Conservation (phyloP, 139 green algal genomes). For the Monoraphidium neglectum region DNA sequence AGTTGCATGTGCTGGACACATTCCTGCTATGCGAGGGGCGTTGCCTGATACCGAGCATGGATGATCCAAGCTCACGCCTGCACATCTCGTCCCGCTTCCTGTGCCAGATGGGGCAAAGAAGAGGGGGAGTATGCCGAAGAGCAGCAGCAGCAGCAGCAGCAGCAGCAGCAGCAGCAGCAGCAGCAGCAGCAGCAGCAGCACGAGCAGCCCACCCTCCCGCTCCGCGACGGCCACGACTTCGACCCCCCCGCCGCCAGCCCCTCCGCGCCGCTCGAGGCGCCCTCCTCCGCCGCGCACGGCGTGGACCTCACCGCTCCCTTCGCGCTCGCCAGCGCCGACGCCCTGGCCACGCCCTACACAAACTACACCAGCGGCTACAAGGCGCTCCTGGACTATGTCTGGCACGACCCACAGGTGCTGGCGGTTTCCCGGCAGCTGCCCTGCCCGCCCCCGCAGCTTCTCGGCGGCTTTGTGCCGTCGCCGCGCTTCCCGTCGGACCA, state of each 20-base stretch:
- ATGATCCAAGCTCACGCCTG: no score
- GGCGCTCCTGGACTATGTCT: slow-evolving; percentile 23
- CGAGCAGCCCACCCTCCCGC: background rate
- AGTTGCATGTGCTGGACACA: no score
- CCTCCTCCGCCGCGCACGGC: slow-evolving; percentile 30
- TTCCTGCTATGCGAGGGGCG: no score
- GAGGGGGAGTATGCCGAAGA: slow-evolving; percentile 33
- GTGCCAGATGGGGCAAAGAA: slow-evolving; percentile 23
- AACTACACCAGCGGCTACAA: slow-evolving; percentile 89
- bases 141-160: slow-evolving; percentile 26
- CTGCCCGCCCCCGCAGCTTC: slow-evolving; percentile 49
- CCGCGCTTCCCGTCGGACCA: slow-evolving; percentile 85
- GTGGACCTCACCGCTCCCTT: slow-evolving; percentile 60
- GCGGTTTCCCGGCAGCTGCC: slow-evolving; percentile 45
- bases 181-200: slow-evolving; percentile 24
- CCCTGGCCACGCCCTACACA: slow-evolving; percentile 71
- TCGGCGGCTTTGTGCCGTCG: slow-evolving; percentile 74
- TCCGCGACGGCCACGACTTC: slow-evolving; percentile 39
- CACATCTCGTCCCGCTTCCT: no score
- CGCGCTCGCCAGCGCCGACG: slow-evolving; percentile 58
- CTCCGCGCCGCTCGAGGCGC: background rate
- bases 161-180: slow-evolving; percentile 8
- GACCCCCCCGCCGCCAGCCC: slow-evolving; percentile 1
- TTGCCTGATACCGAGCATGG: no score
- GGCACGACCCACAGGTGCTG: slow-evolving; percentile 34